Base-by-base conservation (phyloP, 768 basidiomycete genomes). In the Hygrophoropsis aurantiaca region DNA sequence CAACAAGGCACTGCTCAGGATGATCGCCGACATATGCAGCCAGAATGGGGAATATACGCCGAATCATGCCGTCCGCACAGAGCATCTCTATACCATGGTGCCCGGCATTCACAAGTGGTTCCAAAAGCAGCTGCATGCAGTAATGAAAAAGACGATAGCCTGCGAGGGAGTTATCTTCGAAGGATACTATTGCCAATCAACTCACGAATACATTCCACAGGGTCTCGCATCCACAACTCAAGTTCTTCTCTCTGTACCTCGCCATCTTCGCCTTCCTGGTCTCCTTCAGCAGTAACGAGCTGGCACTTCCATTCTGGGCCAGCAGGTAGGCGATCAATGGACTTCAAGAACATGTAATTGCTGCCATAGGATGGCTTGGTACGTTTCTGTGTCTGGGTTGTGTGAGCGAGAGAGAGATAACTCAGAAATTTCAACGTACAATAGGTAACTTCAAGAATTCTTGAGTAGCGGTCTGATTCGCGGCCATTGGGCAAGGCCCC, bases 1-100 rank as follows among this genome's bases (percentile, higher is more conserved):
- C 65, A 0, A 69, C 64, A 0, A 77, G 64, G 15, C 68, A 57
- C 47, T 78, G 75, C 49, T 78, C 73, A 0, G 75, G 75, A 47
- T 75, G 70, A 54, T 77, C 72, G 0, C 66, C 66, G 11, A 69
- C 52, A 49, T 66, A 69, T 0, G 58, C 54, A 1, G 75, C 72
- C 2, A 78, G n/a, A n/a, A n/a, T n/a, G n/a, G n/a, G n/a, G n/a
- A n/a, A n/a, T n/a, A n/a, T n/a, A n/a, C n/a, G n/a, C n/a, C n/a
- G n/a, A n/a, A n/a, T n/a, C n/a, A n/a, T n/a, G n/a, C n/a, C n/a
- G n/a, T n/a, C n/a, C n/a, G n/a, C n/a, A n/a, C n/a, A n/a, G n/a
- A n/a, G n/a, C n/a, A n/a, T n/a, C n/a, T n/a, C n/a, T n/a, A n/a
- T n/a, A n/a, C n/a, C n/a, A n/a, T n/a, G n/a, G n/a, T n/a, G n/a